Conservation (phyloP, 305 asterid genomes). For the Nicotiana rustica region DNA sequence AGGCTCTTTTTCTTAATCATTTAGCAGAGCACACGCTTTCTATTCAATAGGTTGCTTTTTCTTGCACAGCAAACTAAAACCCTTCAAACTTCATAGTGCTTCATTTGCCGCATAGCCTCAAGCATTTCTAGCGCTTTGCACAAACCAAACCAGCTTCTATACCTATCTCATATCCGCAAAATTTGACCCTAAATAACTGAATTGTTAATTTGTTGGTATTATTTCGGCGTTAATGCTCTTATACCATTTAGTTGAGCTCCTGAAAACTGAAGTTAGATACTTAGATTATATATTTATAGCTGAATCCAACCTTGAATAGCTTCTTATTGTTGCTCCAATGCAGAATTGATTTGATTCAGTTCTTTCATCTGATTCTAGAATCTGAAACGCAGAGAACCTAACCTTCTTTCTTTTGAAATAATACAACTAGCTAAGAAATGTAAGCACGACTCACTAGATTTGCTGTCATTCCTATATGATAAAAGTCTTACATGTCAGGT, state of each 20-base stretch:
- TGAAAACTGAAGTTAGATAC: not conserved
- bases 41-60: not conserved
- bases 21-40: not conserved
- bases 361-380: not conserved
- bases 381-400: not conserved
- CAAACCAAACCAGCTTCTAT: not conserved
- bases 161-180: not conserved
- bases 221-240: not conserved
- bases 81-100: not conserved
- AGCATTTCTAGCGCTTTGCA: not conserved
- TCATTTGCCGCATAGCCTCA: not conserved
- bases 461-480: not conserved
- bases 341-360: not conserved
- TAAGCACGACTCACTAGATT: not conserved
- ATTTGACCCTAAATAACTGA: not conserved
- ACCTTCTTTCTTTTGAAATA: not conserved
- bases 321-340: not conserved
- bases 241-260: not conserved
- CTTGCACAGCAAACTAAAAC: not conserved
- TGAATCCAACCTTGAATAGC: not conserved
- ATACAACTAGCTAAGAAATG: not conserved
- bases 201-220: not conserved
- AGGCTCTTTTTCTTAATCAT: not conserved
- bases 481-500: not conserved
- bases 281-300: not conserved